Evolutionary conservation across 2,329 filamentous ascomycete genomes (phyloP).

Genomic region (Ascomycota sp.): DNA sequence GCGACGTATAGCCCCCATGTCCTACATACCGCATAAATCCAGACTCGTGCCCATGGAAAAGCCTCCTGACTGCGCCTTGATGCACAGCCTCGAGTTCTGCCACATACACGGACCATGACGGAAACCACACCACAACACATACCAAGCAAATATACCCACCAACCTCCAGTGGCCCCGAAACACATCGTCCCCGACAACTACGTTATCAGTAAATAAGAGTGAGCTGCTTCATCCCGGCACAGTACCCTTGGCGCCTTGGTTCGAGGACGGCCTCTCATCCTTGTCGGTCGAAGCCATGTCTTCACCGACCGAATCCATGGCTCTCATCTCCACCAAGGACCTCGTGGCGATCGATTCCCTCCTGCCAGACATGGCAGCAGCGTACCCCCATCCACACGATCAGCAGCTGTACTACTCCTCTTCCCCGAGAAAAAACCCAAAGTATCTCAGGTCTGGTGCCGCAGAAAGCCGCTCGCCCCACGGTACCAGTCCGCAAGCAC

Average conservation of each 20-base stretch:
- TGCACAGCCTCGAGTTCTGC: no score
- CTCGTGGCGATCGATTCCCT: slow-evolving; percentile 27
- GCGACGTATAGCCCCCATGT: no score
- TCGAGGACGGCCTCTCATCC: no score
- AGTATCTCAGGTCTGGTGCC: slow-evolving; percentile 14
- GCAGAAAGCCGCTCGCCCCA: slow-evolving; percentile 9
- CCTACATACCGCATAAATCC: no score
- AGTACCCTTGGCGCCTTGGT: slow-evolving; percentile 5
- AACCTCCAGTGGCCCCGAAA: no score
- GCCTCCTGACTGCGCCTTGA: no score
- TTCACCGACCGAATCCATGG: slow-evolving; percentile 14
- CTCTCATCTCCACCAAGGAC: slow-evolving; percentile 33
- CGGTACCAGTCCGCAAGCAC: slow-evolving; percentile 12
- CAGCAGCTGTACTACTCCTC: slow-evolving; percentile 15
- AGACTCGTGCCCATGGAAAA: no score
- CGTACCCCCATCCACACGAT: slow-evolving; percentile 21
- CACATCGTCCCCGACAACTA: no score
- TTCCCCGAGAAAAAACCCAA: slow-evolving; percentile 12
- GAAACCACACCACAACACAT: no score
- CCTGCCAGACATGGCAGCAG: slow-evolving; percentile 18
- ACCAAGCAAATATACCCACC: no score
- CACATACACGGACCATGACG: no score
- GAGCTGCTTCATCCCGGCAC: slow-evolving; percentile 15
- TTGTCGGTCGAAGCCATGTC: slow-evolving; percentile 11
- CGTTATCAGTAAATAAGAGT: no score